Conservation (phyloP, 1,139 yeast species). For the Diutina ranongensis region DNA sequence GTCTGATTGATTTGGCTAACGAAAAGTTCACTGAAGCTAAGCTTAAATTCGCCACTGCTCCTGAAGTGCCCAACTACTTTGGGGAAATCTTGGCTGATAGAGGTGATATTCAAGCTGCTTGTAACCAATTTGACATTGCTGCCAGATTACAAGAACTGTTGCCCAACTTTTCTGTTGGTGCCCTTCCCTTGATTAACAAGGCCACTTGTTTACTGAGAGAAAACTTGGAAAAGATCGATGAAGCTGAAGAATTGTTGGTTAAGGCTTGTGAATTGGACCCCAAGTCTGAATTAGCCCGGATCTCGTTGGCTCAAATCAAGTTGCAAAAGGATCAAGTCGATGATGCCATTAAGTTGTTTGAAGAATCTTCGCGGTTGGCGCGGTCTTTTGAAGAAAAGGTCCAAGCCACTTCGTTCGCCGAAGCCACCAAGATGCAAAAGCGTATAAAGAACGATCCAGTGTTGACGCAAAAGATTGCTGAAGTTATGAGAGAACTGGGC, state of each 20-base stretch:
- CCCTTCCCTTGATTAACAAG: conserved; percentile 83
- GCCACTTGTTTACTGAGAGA: conserved; percentile 64
- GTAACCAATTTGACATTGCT: conserved; percentile 79
- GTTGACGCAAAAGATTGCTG: conserved; percentile 25
- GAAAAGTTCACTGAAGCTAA: conserved; percentile 64
- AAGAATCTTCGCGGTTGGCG: conserved; percentile 70
- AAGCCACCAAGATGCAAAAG: conserved; percentile 78
- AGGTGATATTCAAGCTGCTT: conserved; percentile 61
- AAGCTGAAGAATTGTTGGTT: conserved; percentile 58
- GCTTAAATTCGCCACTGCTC: conserved; percentile 69
- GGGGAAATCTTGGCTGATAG: conserved; percentile 89
- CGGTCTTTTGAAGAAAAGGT: conserved; percentile 80
- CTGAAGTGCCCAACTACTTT: conserved; percentile 90
- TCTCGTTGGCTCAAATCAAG: conserved; percentile 83
- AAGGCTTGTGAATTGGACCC: conserved; percentile 80
- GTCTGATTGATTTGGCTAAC: conserved; percentile 46
- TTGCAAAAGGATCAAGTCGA: conserved; percentile 74
- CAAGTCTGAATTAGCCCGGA: conserved; percentile 77
- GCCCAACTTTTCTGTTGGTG: conserved; percentile 59
- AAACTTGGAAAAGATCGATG: conserved; percentile 39
- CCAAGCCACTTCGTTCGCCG: conserved; percentile 88
- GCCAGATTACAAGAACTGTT: conserved; percentile 68
- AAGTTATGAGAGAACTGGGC: conserved; percentile 19
- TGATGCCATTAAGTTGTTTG: conserved; percentile 73
- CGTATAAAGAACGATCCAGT: conserved; percentile 58